These are phyloP conservation scores for Vicia sativa DNA, from an alignment of 306 rosid genomes.

Conservation along the genomic window DNA sequence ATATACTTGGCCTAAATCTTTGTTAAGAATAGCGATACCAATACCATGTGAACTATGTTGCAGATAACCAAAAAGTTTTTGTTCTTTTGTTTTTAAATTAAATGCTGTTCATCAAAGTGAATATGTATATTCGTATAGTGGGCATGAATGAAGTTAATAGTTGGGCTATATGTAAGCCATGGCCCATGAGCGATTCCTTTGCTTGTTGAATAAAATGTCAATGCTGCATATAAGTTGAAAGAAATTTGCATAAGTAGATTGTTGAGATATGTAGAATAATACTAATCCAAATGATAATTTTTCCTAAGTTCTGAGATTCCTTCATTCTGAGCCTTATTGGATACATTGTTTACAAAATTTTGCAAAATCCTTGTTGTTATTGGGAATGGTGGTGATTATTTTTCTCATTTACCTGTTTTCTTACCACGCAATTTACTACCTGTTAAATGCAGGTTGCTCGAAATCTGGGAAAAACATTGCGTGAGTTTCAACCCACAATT, in stretches of 20 bases:
- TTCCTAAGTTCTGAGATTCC: too few relatives aligned
- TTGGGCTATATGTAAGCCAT: too few relatives aligned
- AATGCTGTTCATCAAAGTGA: constrained; percentile 28
- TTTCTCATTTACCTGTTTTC: background rate
- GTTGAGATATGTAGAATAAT: background rate
- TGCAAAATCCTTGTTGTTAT: too few relatives aligned
- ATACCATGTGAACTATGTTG: background rate
- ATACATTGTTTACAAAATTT: too few relatives aligned
- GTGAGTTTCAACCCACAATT: constrained; percentile 97
- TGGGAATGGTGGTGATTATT: background rate
- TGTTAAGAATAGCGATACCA: constrained; percentile 1
- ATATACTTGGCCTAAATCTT: constrained; percentile 5
- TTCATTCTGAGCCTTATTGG: too few relatives aligned
- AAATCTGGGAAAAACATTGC: constrained; percentile 86
- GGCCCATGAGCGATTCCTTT: background rate
- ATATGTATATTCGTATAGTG: background rate
- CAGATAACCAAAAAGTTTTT: background rate
- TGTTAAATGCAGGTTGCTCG: constrained; percentile 83
- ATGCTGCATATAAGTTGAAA: constrained; percentile 13
- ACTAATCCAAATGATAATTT: too few relatives aligned
- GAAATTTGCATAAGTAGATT: constrained; percentile 9
- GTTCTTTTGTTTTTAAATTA: background rate
- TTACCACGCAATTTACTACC: constrained; percentile 3
- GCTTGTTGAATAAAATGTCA: constrained; percentile 20
- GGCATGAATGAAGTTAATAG: too few relatives aligned